Percentiles rank a stretch among this genome's conserved stretches.
Conservation (phyloP, 805 yeast species). For the Starmerella asiatica region DNA sequence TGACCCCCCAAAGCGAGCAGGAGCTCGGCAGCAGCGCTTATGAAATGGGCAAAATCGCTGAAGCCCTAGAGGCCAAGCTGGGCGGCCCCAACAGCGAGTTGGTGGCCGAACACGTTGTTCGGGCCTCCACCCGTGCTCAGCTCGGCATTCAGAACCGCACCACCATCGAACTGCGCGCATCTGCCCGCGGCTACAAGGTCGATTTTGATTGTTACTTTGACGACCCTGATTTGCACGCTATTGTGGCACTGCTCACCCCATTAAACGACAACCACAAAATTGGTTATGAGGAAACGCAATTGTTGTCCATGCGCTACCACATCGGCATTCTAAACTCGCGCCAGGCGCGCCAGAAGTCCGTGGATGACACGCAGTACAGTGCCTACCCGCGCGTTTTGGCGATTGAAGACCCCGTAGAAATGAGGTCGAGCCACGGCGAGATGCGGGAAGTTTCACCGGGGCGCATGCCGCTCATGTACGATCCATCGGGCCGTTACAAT, state of each 20-base stretch:
- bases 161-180: conserved; percentile 9
- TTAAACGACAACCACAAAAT: conserved; percentile 2
- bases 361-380: not conserved
- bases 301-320: conserved; percentile 17
- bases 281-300: conserved; percentile 18
- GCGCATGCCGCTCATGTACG: not conserved
- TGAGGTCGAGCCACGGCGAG: not conserved
- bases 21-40: conserved; percentile 7
- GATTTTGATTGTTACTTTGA: conserved; percentile 18
- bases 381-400: not conserved
- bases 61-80: conserved; percentile 13
- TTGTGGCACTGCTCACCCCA: conserved; percentile 17
- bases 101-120: conserved; percentile 13
- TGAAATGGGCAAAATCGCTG: conserved; percentile 7
- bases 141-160: conserved; percentile 12
- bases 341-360: not conserved
- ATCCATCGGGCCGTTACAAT: not conserved
- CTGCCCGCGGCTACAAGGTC: conserved; percentile 8
- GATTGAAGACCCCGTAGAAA: not conserved
- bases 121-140: conserved; percentile 11
- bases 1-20: conserved; percentile 12
- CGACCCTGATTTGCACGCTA: conserved; percentile 15
- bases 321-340: conserved; percentile 8
- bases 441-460: not conserved
- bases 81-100: conserved; percentile 13